A percentile compares a stretch with the other conserved stretches of the same genome.
phyloP scores from a whole-genome alignment of 805 yeast genomes.

The Candida nitratophila region DNA sequence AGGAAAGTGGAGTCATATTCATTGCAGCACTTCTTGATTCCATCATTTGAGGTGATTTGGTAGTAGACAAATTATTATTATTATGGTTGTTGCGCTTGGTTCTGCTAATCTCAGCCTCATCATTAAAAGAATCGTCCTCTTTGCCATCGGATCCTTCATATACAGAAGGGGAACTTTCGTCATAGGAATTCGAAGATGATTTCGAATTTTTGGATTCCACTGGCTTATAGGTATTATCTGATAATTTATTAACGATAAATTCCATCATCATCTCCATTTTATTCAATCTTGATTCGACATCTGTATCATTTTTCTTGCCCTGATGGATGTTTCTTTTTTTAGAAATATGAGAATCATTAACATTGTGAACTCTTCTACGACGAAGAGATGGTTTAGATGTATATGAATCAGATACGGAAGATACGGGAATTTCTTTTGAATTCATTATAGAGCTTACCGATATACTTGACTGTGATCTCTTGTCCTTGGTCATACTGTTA shows the following conservation, averaged over 20 bases:
- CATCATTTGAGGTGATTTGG: too few species aligned
- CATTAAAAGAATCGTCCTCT: too few species aligned
- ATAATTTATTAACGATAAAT: constrained; percentile 7
- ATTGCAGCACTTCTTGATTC: too few species aligned
- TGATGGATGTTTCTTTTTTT: neutral
- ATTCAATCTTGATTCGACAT: constrained; percentile 22
- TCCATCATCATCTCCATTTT: constrained; percentile 28
- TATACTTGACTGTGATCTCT: neutral
- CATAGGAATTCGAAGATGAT: neutral
- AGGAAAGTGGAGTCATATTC: neutral
- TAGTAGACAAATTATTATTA: too few species aligned
- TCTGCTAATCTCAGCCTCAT: too few species aligned
- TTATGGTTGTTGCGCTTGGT: too few species aligned
- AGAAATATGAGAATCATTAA: neutral
- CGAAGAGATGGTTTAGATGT: too few species aligned
- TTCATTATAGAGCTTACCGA: too few species aligned
- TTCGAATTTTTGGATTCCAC: neutral
- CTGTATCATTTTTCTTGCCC: neutral
- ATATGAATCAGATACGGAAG: too few species aligned
- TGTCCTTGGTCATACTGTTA: neutral
- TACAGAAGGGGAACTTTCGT: neutral
- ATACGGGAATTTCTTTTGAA: too few species aligned
- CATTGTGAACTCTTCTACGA: too few species aligned
- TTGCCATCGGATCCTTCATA: neutral
- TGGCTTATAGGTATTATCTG: neutral